Evolutionary conservation across 176 grass and related monocot species (phyloP).

Genomic region (Themeda triandra): DNA sequence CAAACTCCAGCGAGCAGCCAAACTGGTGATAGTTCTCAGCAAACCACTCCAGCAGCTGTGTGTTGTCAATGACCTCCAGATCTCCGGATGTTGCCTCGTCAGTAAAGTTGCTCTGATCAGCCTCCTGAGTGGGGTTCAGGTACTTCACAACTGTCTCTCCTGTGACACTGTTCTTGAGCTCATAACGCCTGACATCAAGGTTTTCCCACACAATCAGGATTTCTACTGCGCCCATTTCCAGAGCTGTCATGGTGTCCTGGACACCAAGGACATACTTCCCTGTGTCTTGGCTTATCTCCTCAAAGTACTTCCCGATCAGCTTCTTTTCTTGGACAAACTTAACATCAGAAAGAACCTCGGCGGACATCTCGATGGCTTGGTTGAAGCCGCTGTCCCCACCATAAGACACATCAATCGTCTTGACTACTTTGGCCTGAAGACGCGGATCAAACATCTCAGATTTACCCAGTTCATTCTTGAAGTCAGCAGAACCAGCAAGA

Average conservation of each 20-base stretch:
- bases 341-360: slow-evolving; percentile 45
- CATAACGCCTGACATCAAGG: slow-evolving; percentile 51
- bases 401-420: slow-evolving; percentile 55
- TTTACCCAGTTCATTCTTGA: slow-evolving; percentile 56
- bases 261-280: slow-evolving; percentile 59
- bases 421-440: slow-evolving; percentile 51
- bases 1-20: slow-evolving; percentile 53
- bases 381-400: slow-evolving; percentile 65
- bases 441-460: slow-evolving; percentile 70
- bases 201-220: slow-evolving; percentile 68
- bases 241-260: slow-evolving; percentile 52
- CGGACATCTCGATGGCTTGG: slow-evolving; percentile 64
- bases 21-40: slow-evolving; percentile 54
- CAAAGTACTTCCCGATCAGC: slow-evolving; percentile 61
- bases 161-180: slow-evolving; percentile 44
- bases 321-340: slow-evolving; percentile 79
- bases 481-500: slow-evolving; percentile 63
- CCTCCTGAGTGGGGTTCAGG: slow-evolving; percentile 37
- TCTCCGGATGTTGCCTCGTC: slow-evolving; percentile 23
- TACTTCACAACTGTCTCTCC: slow-evolving; percentile 46
- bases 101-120: slow-evolving; percentile 46
- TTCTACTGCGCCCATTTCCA: slow-evolving; percentile 52
- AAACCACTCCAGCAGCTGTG: slow-evolving; percentile 56
- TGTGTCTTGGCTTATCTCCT: slow-evolving; percentile 64
- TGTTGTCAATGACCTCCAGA: slow-evolving; percentile 43